Evolutionary conservation across 1,284 basidiomycete species (phyloP), one percentile per base, ranked within the genome.

Genomic region (Papiliotrema laurentii): DNA sequence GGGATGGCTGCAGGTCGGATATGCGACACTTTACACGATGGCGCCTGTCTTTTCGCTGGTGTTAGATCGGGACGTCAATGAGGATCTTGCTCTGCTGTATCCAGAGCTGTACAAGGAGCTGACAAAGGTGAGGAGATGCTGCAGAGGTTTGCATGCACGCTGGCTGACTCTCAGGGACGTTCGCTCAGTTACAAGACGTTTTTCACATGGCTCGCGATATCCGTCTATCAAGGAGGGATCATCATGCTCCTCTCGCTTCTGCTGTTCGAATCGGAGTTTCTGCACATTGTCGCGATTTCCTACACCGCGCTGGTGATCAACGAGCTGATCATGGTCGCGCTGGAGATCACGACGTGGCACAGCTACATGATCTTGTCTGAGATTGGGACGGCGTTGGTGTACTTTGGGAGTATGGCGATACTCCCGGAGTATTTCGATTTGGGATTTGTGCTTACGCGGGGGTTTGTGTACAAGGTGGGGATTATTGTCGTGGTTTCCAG

Each of bases 301-400:
- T 99, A 97, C 73, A 97, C 93, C 0, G 90, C 96, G 0, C 78
- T 98, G 42, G 84, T 99, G 51, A 76, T 98, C 33, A 99, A 98
- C 72, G 96, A 99, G 69, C 81, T 99, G 43, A 92, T 98, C 74
- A 99, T 99, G 96, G 96, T 98, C 35, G 92, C 91, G 0, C 72
- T 97, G 55, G 92, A 97, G 73, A 93, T 97, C 55, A 97, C 93
- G 1, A 97, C 89, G 53, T 98, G 93, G 94, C 96, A 99, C 73
- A 68, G 84, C 6, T 97, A 97, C 74, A 98, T 98, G 96, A 81
- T 96, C 43, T 77, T 97, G 30, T 87, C 89, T 3, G 91, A 97
- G 70, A 77, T 98, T 30, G 86, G 84, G 21, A 97, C 94, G 0
- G 80, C 96, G 18, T 76, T 86, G 51, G 80, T 98, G 55, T 99